Percentiles rank a stretch among this genome's conserved stretches.
phyloP scores from a whole-genome alignment of 306 rosid genomes.

The Erythrophleum fordii region DNA sequence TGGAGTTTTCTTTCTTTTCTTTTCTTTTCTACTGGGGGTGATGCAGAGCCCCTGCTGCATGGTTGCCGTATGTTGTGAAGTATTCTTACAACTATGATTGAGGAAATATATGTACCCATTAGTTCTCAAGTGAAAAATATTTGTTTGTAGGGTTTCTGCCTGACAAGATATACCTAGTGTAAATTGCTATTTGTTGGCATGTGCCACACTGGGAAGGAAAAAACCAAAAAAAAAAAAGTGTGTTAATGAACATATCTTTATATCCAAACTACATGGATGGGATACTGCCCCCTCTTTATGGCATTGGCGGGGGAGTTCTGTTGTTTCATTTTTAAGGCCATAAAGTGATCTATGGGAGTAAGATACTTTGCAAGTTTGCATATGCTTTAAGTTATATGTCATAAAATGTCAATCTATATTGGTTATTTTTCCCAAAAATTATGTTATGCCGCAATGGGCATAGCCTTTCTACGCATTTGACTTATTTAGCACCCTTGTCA shows the following conservation, averaged over 20 bases:
- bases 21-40: not conserved
- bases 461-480: not conserved
- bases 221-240: not conserved
- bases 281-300: not conserved
- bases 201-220: not conserved
- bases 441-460: not conserved
- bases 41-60: not conserved
- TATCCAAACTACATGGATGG: not conserved
- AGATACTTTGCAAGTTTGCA: not conserved
- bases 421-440: not conserved
- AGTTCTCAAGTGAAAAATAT: not conserved
- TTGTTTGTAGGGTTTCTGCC: not conserved
- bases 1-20: not conserved
- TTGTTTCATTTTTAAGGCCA: constrained; percentile 4
- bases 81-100: not conserved
- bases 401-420: not conserved
- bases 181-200: not conserved
- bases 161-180: constrained; percentile 11
- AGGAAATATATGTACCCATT: not conserved
- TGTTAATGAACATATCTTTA: constrained; percentile 4
- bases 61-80: not conserved
- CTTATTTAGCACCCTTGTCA: not conserved
- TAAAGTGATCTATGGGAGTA: constrained; percentile 1
- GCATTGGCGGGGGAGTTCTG: not conserved
- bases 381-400: not conserved